Evolutionary conservation across 2,329 filamentous ascomycete genomes (phyloP).

Genomic region (Harringtonia aguacate): DNA sequence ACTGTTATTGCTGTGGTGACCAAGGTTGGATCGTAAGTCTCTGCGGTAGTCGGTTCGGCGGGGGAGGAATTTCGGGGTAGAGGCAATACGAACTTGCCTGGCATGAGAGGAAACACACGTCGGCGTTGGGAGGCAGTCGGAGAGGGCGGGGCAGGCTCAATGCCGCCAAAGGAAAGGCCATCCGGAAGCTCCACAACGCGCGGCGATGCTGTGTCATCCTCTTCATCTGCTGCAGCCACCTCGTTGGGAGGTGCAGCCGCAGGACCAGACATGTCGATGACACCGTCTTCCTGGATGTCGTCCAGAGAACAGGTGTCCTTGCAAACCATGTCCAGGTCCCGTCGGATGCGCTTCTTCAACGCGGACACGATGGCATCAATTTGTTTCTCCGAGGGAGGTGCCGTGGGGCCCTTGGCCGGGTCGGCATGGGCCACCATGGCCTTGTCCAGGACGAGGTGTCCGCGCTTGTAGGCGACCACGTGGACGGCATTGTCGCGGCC

Average conservation of each 20-base stretch:
- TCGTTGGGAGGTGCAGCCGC: neutral
- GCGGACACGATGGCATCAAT: slow-evolving; percentile 26
- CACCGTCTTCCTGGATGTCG: slow-evolving; percentile 18
- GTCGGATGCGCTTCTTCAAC: slow-evolving; percentile 33
- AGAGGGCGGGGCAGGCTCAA: neutral
- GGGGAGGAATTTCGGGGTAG: neutral
- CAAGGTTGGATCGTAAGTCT: neutral
- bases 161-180: neutral
- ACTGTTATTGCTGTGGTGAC: neutral
- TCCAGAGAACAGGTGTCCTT: slow-evolving; percentile 39
- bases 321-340: slow-evolving; percentile 37
- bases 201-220: neutral
- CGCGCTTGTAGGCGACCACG: slow-evolving; percentile 38
- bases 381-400: slow-evolving; percentile 23
- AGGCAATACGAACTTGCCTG: slow-evolving; percentile 8
- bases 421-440: slow-evolving; percentile 29
- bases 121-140: slow-evolving; percentile 4
- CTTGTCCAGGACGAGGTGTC: slow-evolving; percentile 41
- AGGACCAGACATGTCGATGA: neutral
- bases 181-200: slow-evolving; percentile 10
- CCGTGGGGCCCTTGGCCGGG: slow-evolving; percentile 17
- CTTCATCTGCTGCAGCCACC: neutral
- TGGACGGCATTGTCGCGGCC: slow-evolving; percentile 35
- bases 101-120: slow-evolving; percentile 15
- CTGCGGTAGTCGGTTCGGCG: neutral